phyloP scores from a whole-genome alignment of 208 protist genomes.

The Phytomonas serpens region DNA sequence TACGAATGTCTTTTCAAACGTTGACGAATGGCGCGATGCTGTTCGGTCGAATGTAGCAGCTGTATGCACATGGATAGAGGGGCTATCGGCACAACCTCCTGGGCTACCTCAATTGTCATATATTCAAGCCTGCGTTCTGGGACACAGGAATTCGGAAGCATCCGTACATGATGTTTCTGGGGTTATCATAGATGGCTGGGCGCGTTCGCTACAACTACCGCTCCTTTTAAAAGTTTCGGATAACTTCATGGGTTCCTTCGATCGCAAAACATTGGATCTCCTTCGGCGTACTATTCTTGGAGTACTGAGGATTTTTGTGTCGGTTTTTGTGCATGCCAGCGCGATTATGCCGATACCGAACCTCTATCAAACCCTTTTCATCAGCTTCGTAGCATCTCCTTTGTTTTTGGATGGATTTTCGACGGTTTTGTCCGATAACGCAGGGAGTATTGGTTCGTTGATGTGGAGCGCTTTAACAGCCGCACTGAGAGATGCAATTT shows the following conservation, averaged over 20 bases:
- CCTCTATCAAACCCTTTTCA: conserved; percentile 28
- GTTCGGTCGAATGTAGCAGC: conserved; percentile 33
- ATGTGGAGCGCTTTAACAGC: conserved; percentile 1
- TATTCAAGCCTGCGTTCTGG: conserved; percentile 22
- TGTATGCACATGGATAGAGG: conserved; percentile 34
- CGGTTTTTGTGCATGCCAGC: conserved; percentile 36
- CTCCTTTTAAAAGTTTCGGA: conserved; percentile 33
- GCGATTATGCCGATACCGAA: conserved; percentile 42
- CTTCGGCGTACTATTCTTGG: conserved; percentile 44
- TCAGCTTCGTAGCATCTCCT: conserved; percentile 57
- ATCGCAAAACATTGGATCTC: conserved; percentile 26
- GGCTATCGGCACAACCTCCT: conserved; percentile 41
- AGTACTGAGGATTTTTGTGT: conserved; percentile 41
- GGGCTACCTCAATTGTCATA: conserved; percentile 70
- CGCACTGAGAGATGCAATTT: neutral
- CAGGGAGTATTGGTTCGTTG: conserved; percentile 14
- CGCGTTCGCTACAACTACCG: conserved; percentile 56
- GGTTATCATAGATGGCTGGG: conserved; percentile 32
- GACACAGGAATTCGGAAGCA: neutral
- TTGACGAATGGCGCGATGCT: conserved; percentile 57
- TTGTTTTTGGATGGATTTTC: conserved; percentile 67
- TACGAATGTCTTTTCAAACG: conserved; percentile 26
- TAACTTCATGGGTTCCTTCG: conserved; percentile 17
- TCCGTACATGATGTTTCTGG: neutral
- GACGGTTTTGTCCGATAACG: conserved; percentile 11